A percentile compares a stretch with the other conserved stretches of the same genome.
Conservation (phyloP, 2,329 filamentous ascomycete species). For the Penicillium aurantiogriseum region DNA sequence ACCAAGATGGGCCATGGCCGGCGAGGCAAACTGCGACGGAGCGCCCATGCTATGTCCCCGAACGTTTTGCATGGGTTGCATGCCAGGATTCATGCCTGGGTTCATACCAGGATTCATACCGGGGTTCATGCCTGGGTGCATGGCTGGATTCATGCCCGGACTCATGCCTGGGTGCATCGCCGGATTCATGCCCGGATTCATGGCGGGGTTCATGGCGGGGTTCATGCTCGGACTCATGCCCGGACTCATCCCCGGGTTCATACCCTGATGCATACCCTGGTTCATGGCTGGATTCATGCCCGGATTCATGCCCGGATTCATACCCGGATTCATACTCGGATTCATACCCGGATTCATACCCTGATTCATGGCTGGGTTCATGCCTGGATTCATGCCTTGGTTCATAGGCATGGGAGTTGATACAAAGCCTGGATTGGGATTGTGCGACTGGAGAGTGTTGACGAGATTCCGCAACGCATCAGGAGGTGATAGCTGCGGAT, state of each 20-base stretch:
- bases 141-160: neutral
- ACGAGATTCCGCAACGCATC: constrained; percentile 57
- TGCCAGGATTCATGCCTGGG: constrained; percentile 28
- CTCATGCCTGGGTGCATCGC: neutral
- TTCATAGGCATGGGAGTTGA: constrained; percentile 29
- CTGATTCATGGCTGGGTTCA: neutral
- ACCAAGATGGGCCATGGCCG: constrained; percentile 55
- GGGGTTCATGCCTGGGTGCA: constrained; percentile 22
- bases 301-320: neutral
- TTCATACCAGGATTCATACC: constrained; percentile 3
- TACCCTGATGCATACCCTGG: constrained; percentile 21
- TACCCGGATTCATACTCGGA: neutral
- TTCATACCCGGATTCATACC: neutral
- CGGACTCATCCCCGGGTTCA: neutral
- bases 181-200: neutral
- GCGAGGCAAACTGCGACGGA: constrained; percentile 57
- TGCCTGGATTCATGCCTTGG: neutral
- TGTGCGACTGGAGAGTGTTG: constrained; percentile 43
- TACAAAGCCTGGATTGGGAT: constrained; percentile 30
- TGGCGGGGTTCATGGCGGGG: neutral
- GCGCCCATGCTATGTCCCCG: constrained; percentile 48
- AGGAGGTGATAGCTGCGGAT: constrained; percentile 52
- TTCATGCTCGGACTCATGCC: neutral
- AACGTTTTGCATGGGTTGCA: constrained; percentile 38
- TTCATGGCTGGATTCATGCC: neutral